Base-by-base conservation (phyloP, 495 filamentous ascomycete species). In the Lophium mytilinum region DNA sequence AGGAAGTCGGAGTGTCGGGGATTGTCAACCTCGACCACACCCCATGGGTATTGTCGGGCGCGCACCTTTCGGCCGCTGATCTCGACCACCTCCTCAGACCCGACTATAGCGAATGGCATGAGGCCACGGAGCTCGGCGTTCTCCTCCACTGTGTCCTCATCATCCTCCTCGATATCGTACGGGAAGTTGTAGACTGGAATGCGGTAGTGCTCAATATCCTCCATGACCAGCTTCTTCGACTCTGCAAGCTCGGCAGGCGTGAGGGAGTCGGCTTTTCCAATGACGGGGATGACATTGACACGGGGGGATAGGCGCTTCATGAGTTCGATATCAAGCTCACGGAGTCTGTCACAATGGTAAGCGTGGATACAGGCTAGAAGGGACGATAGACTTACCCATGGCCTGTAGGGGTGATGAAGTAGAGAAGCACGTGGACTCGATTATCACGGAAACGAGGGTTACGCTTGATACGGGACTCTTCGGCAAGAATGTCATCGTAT, bases 111-210 rank as follows among this genome's bases (percentile, higher is more conserved):
- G 62, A 98, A 98, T 10, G 93, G 93, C 93, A 98, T 97, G 61
- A 98, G 77, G 41, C 92, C 90, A 71, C 93, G 84, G 42, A 98
- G 80, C 75, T 98, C 93, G 53, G 92, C 90, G 65, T 98, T 98
- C 75, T 98, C 93, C 75, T 98, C 93, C 30, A 98, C 92, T 0
- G 93, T 98, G 68, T 98, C 93, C 75, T 98, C 93, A 69, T 98
- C 93, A 69, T 98, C 93, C 76, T 98, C 93, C 75, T 98, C 93
- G 57, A 97, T 93, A 69, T 98, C 93, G 76, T 98, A 98, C 35
- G 93, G 93, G 80, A 98, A 98, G 81, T 98, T 98, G 83, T 98
- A 98, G 63, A 98, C 94, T 37, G 93, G 93, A 66, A 98, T 98
- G 71, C 93, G 88, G 80, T 98, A 98, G 74, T 98, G 93, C 72